Base-by-base conservation (phyloP, 2,329 filamentous ascomycete species). In the Pestalotiopsis sp. region DNA sequence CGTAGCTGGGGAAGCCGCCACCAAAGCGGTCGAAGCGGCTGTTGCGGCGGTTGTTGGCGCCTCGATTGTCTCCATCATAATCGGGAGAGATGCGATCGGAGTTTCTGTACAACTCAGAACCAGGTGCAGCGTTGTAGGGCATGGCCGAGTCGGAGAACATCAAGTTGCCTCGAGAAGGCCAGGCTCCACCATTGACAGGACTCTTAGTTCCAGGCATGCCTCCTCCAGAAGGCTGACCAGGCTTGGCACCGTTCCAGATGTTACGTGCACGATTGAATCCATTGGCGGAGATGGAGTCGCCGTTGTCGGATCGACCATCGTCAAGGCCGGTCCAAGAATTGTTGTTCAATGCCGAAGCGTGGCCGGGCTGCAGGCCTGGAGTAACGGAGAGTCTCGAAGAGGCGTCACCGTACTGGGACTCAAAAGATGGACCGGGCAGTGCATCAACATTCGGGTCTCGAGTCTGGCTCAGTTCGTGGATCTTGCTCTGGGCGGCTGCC, bases 401-500 rank as follows among this genome's bases (percentile, higher is more conserved):
- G 23, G 64, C 69, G 64, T 74, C 68, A 38, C 67, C 62, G 14
- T 75, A 73, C 13, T 77, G 74, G 66, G 66, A 58, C 60, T 78
- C 74, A 7, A 78, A 68, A 1, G 77, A 72, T 63, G 78, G 78
- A 14, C 69, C 67, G 27, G 88, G 86, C 62, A 89, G 87, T 67
- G 87, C 81, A 12, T 88, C 91, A 66, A 87, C 83, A 74, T 88
- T 89, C 41, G 83, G 83, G 68, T 89, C 86, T 38, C 89, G 89
- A 27, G 85, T 89, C 71, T 92, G 88, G 52, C 89, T 85, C 70
- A 94, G 89, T 68, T 88, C 90, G 60, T 86, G 87, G 75, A 95
- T 92, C 75, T 91, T 88, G 77, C 85, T 90, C 70, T 92, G 89
- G 45, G 92, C 92, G 70, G 90, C 86, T 58, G 91, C 90, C 65